These are phyloP conservation scores for Russula dissimulans DNA, from an alignment of 768 basidiomycete species.

Conservation along the genomic window DNA sequence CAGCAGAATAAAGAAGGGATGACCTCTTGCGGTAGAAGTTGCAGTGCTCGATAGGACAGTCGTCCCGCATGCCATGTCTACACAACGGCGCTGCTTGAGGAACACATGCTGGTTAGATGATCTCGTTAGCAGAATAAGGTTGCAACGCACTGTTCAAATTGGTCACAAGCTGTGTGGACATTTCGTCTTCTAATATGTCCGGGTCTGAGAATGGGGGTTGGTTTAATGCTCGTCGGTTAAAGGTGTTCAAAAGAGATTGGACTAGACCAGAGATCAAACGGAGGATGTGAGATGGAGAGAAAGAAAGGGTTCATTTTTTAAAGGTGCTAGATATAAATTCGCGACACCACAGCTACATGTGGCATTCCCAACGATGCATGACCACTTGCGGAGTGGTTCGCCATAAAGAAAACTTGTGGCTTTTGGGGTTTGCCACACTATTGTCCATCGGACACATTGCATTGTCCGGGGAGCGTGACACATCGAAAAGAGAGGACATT, in stretches of 20 bases:
- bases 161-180: constrained; percentile 1
- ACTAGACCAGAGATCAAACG: not conserved
- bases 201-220: not conserved
- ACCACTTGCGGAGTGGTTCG: not conserved
- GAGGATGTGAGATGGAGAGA: too few species aligned
- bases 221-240: too few species aligned
- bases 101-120: not conserved
- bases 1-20: not conserved
- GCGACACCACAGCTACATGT: not conserved
- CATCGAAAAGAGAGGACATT: too few species aligned
- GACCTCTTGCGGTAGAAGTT: not conserved
- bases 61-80: constrained; percentile 1
- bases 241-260: not conserved
- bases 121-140: not conserved
- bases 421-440: too few species aligned
- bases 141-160: not conserved
- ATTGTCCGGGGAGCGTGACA: too few species aligned
- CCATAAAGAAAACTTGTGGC: not conserved
- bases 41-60: not conserved
- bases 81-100: not conserved
- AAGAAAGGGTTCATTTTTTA: not conserved
- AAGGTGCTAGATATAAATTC: not conserved
- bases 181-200: not conserved
- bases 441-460: too few species aligned
- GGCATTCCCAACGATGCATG: not conserved